phyloP scores from a whole-genome alignment of 1,284 basidiomycete genomes.

The Moniliella sp. region DNA sequence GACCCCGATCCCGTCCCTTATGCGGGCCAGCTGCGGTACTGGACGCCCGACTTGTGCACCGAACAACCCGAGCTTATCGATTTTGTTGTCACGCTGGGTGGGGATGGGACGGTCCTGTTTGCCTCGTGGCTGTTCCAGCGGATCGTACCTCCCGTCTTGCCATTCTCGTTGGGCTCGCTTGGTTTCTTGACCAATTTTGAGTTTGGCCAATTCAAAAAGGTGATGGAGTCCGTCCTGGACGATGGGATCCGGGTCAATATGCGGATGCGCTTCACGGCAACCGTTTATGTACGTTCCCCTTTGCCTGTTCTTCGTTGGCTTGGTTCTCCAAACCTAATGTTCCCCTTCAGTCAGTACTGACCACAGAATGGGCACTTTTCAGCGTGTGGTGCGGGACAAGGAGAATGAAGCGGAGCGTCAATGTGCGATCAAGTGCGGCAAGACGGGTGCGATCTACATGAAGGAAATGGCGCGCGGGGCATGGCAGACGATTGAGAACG shows the following conservation, averaged over 20 bases:
- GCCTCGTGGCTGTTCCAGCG: slow-evolving; percentile 98
- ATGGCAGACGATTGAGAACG: slow-evolving; percentile 23
- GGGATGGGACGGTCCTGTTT: slow-evolving; percentile 93
- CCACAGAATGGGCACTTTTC: no score
- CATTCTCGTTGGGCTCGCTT: slow-evolving; percentile 90
- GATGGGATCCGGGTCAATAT: slow-evolving; percentile 87
- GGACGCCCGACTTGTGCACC: slow-evolving; percentile 94
- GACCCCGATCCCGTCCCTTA: no score
- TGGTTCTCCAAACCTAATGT: no score
- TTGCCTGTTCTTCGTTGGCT: no score
- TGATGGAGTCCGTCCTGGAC: slow-evolving; percentile 73
- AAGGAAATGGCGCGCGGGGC: slow-evolving; percentile 22
- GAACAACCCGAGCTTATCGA: slow-evolving; percentile 80
- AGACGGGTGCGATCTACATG: slow-evolving; percentile 29
- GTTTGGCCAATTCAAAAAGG: slow-evolving; percentile 62
- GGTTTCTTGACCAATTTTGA: slow-evolving; percentile 97
- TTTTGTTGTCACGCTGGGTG: slow-evolving; percentile 78
- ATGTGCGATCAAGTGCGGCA: slow-evolving; percentile 21
- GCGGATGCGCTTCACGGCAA: slow-evolving; percentile 96
- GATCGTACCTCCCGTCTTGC: slow-evolving; percentile 86
- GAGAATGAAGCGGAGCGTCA: slow-evolving; percentile 3
- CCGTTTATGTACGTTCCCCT: no score
- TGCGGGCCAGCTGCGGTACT: slow-evolving; percentile 82
- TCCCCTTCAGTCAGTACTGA: no score
- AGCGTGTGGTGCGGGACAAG: background rate